Evolutionary conservation across 257 asterid genomes (phyloP).

Genomic region (Solanum rostratum): DNA sequence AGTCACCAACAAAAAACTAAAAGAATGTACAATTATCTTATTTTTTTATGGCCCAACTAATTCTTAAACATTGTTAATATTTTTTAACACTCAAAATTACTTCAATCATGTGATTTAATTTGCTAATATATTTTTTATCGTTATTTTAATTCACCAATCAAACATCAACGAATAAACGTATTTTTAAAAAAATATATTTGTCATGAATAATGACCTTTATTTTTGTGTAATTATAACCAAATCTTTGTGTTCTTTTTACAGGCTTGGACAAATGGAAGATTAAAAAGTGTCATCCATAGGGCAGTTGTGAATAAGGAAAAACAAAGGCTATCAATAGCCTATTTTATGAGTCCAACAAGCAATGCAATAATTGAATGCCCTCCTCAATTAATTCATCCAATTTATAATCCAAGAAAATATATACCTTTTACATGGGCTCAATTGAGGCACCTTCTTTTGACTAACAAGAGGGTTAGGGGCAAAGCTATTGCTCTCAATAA

Average conservation of each 20-base stretch:
- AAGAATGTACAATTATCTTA: neutral
- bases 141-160: neutral
- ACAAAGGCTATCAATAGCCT: slow-evolving; percentile 10
- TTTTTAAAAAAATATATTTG: neutral
- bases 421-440: slow-evolving; percentile 20
- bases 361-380: slow-evolving; percentile 4
- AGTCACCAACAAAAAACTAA: neutral
- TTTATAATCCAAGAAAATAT: slow-evolving; percentile 9
- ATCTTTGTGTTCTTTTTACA: neutral
- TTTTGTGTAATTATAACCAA: neutral
- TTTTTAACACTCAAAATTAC: neutral
- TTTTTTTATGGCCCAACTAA: neutral
- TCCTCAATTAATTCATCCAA: neutral
- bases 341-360: slow-evolving; percentile 16
- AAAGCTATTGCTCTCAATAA: slow-evolving; percentile 13
- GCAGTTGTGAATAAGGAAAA: slow-evolving; percentile 13
- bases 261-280: slow-evolving; percentile 22
- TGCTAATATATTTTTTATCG: neutral
- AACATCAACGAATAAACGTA: accelerated
- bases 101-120: neutral
- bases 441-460: slow-evolving; percentile 6
- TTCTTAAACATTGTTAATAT: neutral
- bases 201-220: neutral
- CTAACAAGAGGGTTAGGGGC: slow-evolving; percentile 13
- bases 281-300: slow-evolving; percentile 19